phyloP scores from a whole-genome alignment of 2,329 filamentous ascomycete genomes.

The Penicillium hesseltinei region DNA sequence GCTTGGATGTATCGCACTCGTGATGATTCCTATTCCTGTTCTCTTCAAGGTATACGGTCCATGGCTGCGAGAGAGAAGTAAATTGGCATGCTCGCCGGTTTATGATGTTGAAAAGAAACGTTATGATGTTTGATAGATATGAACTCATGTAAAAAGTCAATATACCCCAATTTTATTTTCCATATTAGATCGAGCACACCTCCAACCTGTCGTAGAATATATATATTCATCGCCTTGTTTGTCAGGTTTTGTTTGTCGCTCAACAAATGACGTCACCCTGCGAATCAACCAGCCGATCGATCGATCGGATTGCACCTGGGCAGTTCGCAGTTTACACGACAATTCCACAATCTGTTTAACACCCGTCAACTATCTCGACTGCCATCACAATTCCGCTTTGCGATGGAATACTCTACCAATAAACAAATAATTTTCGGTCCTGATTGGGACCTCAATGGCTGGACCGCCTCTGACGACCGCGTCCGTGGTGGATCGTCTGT shows the following conservation, averaged over 20 bases:
- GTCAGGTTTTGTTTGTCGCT: neutral
- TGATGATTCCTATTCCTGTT: constrained; percentile 10
- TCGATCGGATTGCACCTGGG: neutral
- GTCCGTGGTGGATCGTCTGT: constrained; percentile 71
- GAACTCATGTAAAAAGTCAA: neutral
- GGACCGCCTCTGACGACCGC: constrained; percentile 70
- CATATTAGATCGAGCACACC: neutral
- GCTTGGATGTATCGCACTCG: constrained; percentile 6
- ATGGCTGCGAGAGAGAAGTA: constrained; percentile 6
- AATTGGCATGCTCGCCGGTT: constrained; percentile 8
- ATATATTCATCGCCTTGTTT: neutral
- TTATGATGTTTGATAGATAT: constrained; percentile 8
- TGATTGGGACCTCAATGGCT: constrained; percentile 43
- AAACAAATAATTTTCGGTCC: neutral
- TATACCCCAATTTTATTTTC: constrained; percentile 1
- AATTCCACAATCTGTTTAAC: neutral
- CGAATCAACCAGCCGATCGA: neutral
- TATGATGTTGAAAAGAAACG: constrained; percentile 9
- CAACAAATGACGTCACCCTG: neutral
- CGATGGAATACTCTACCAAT: neutral
- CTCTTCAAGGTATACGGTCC: constrained; percentile 10
- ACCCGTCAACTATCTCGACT: neutral
- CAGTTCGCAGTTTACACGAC: neutral
- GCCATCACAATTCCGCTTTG: too few relatives aligned
- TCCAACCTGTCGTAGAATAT: neutral